A percentile compares a stretch with the other conserved stretches of the same genome.
These are phyloP conservation scores for Pinus albicaulis DNA, from an alignment of 75 land plant genomes.

Conservation along the genomic window DNA sequence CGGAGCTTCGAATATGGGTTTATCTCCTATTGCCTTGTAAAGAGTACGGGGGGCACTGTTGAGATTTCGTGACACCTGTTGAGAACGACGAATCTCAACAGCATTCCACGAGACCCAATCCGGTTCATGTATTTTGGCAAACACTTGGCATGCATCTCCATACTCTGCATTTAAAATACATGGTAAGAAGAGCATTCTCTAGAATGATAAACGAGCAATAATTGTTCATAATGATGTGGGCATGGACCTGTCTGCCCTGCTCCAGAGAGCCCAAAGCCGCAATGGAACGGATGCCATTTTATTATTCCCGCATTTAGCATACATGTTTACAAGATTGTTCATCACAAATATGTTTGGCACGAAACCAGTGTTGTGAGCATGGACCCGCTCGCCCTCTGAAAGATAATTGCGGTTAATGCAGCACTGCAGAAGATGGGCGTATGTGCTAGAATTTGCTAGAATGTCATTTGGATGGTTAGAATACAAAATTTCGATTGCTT, in stretches of 20 bases:
- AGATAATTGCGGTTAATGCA: not conserved
- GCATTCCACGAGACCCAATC: no score
- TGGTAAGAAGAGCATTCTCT: constrained; percentile 45
- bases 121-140: no score
- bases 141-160: no score
- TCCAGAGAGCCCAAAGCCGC: not conserved
- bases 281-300: constrained; percentile 6
- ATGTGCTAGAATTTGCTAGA: no score
- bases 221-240: constrained; percentile 4
- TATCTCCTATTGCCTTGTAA: no score
- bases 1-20: no score
- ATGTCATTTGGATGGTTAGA: no score
- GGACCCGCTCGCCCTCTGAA: not conserved
- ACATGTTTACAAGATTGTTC: constrained; percentile 45
- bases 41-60: no score
- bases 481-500: no score
- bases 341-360: not conserved
- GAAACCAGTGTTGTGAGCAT: not conserved
- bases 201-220: not conserved
- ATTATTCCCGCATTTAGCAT: constrained; percentile 42
- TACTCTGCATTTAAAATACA: constrained; percentile 27
- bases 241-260: constrained; percentile 27
- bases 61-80: no score
- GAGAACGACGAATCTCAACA: no score
- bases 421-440: no score